phyloP scores from a whole-genome alignment of 176 grass and related monocot genomes.

The Avena sativa region DNA sequence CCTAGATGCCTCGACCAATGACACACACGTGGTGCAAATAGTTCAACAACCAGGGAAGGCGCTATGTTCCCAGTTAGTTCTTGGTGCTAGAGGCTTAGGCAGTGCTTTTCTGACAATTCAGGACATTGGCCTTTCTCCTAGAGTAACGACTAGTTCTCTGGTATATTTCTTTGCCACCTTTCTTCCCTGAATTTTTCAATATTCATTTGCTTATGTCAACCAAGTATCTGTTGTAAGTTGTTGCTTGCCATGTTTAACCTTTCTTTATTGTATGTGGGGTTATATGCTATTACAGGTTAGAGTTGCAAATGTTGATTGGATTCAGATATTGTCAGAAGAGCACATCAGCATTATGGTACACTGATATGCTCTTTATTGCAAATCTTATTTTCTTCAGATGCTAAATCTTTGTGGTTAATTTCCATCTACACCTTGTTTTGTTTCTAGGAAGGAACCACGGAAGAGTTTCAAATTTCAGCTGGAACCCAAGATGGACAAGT shows the following conservation, averaged over 20 bases:
- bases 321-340: conserved; percentile 80
- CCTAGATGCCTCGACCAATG: conserved; percentile 88
- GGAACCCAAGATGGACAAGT: conserved; percentile 81
- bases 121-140: conserved; percentile 91
- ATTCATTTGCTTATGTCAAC: conserved; percentile 28
- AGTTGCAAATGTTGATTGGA: conserved; percentile 93
- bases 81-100: conserved; percentile 82
- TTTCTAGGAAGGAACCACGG: conserved; percentile 82
- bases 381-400: conserved; percentile 28
- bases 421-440: conserved; percentile 42
- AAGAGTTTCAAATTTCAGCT: conserved; percentile 80
- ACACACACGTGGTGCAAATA: conserved; percentile 74
- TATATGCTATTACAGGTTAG: conserved; percentile 59
- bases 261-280: conserved; percentile 1
- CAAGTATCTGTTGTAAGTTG: conserved; percentile 26
- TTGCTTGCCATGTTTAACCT: conserved; percentile 32
- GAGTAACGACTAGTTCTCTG: conserved; percentile 63
- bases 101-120: conserved; percentile 68
- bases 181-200: conserved; percentile 33
- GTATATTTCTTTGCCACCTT: conserved; percentile 49
- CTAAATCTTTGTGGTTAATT: conserved; percentile 31
- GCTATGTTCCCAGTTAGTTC: conserved; percentile 76
- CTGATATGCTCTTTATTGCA: conserved; percentile 33
- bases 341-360: conserved; percentile 91
- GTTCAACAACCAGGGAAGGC: conserved; percentile 67